Percentiles rank a stretch among this genome's conserved stretches.
Conservation (phyloP, 2,329 filamentous ascomycete genomes). For the Didymella lethalis region DNA sequence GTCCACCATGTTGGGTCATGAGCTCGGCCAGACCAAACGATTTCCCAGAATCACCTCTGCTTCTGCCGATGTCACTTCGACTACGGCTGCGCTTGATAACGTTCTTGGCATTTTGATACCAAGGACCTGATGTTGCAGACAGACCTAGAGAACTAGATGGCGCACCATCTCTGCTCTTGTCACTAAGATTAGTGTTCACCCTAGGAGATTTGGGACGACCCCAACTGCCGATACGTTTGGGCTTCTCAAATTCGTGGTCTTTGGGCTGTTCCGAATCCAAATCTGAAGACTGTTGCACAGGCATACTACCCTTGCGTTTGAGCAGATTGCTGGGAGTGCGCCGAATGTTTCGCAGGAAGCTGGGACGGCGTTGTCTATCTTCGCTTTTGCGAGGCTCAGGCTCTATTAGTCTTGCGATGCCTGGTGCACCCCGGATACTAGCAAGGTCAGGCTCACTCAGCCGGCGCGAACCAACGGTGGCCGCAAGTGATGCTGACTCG, state of each 20-base stretch:
- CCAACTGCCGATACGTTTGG: slow-evolving; percentile 53
- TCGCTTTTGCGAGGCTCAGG: slow-evolving; percentile 51
- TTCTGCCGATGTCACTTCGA: slow-evolving; percentile 61
- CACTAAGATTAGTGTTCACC: slow-evolving; percentile 50
- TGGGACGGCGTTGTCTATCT: slow-evolving; percentile 59
- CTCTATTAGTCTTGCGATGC: slow-evolving; percentile 68
- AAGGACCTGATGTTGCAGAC: slow-evolving; percentile 45
- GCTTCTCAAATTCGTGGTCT: slow-evolving; percentile 45
- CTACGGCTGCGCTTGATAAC: slow-evolving; percentile 62
- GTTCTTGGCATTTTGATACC: slow-evolving; percentile 50
- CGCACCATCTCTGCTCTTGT: slow-evolving; percentile 64
- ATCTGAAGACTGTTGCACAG: slow-evolving; percentile 41
- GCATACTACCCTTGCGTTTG: slow-evolving; percentile 57
- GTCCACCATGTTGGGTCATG: slow-evolving; percentile 65
- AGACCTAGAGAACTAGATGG: slow-evolving; percentile 54
- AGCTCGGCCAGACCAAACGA: slow-evolving; percentile 60
- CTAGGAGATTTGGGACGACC: slow-evolving; percentile 52
- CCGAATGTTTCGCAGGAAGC: slow-evolving; percentile 58
- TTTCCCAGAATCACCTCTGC: slow-evolving; percentile 39
- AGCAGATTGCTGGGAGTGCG: slow-evolving; percentile 55
- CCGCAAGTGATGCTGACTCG: slow-evolving; percentile 65
- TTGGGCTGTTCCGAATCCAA: slow-evolving; percentile 38
- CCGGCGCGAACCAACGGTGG: slow-evolving; percentile 74
- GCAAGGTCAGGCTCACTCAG: slow-evolving; percentile 70
- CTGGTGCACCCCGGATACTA: slow-evolving; percentile 65